Base-by-base conservation (phyloP, 208 protist genomes). In the Acanthamoeba triangularis region DNA sequence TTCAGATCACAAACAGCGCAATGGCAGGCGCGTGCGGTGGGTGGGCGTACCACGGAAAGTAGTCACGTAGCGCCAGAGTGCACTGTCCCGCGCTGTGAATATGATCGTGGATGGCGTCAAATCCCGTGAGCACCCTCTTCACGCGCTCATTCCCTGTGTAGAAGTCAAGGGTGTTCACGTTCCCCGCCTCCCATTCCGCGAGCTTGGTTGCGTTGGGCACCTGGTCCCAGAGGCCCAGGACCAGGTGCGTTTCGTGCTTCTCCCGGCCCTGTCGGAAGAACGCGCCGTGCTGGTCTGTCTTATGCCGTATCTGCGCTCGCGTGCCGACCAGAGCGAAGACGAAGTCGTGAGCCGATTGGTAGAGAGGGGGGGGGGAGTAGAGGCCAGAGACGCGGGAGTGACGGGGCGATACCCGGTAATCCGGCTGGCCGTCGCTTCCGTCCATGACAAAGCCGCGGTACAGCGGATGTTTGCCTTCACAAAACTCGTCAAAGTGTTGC, bases 401-500 rank as follows among this genome's bases (percentile, higher is more conserved):
- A 33, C 11, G 30, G 10, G 20, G n/a, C 37, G n/a, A 41, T n/a
- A 93, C 59, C 23, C 52, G 52, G 59, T 74, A 93, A 30, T 90
- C 80, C 0, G 54, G 49, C 54, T 63, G 25, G 44, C 80, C 80
- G 80, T 90, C 80, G 35, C 80, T 90, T 7, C 80, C 52, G 28
- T 93, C 59, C 54, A 93, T 41, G n/a, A 93, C 47, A 33, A 93
- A 67, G 63, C 37, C 87, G 1, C 11, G 61, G 37, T 35, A 93
- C 41, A 93, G 47, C 33, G 41, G 54, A n/a, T 76, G 61, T 28
- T 93, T 65, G 16, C 87, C 87, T 54, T 93, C 87, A 11, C 87
- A 93, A 14, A 93, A 93, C n/a, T 65, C 47, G 28, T 93, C 61
- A 74, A 93, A 93, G 20, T 93, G 59, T 33, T 74, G 11, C 10